phyloP scores from a whole-genome alignment of 176 grass and related monocot species.

The Guadua angustifolia region DNA sequence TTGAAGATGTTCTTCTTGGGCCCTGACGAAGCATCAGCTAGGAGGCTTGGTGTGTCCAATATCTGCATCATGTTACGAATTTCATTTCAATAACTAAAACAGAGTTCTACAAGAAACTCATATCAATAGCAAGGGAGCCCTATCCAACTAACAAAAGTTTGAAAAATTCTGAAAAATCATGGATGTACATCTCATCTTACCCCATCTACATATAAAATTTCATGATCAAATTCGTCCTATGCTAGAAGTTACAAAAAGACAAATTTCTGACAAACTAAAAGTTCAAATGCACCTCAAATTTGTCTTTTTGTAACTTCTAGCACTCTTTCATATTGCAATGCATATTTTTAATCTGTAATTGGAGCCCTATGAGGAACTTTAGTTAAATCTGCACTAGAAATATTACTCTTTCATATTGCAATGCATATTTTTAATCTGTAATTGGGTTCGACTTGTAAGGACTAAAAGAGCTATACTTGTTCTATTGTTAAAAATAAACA shows the following conservation, averaged over 20 bases:
- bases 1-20: conserved; percentile 95
- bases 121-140: not conserved
- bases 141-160: too few species aligned
- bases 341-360: too few species aligned
- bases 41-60: conserved; percentile 88
- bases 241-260: too few species aligned
- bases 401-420: not conserved
- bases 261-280: too few species aligned
- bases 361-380: not conserved
- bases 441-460: not conserved
- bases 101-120: not conserved
- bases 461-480: not conserved
- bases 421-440: not conserved
- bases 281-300: too few species aligned
- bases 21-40: conserved; percentile 72
- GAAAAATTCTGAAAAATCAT: too few species aligned
- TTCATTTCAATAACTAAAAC: not conserved
- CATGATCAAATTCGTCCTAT: too few species aligned
- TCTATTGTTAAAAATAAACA: conserved; percentile 1
- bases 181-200: too few species aligned
- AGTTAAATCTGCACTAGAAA: not conserved
- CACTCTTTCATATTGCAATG: too few species aligned
- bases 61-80: conserved; percentile 49
- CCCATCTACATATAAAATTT: too few species aligned
- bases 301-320: too few species aligned